Conservation (phyloP, 1,139 yeast genomes). For the Candida mesenterica region DNA sequence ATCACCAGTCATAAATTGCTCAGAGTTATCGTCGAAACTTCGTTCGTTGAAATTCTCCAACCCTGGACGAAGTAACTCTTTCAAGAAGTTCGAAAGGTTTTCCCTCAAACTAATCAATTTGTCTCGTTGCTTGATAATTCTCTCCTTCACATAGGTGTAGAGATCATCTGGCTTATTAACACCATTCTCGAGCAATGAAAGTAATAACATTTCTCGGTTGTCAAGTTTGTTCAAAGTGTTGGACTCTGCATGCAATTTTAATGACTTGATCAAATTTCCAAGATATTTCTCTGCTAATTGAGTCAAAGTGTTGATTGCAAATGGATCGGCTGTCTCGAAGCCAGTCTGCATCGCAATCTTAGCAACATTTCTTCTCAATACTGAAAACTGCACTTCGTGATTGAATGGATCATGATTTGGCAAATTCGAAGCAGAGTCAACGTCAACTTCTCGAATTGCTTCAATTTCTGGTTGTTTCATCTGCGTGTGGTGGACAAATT, state of each 20-base stretch:
- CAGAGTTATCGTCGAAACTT: slow-evolving; percentile 85
- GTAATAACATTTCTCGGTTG: slow-evolving; percentile 51
- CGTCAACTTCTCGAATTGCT: slow-evolving; percentile 61
- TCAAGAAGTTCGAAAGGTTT: slow-evolving; percentile 71
- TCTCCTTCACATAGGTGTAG: slow-evolving; percentile 72
- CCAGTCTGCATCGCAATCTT: slow-evolving; percentile 92
- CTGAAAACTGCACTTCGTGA: slow-evolving; percentile 59
- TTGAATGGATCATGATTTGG: slow-evolving; percentile 62
- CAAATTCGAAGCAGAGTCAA: slow-evolving; percentile 76
- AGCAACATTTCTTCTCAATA: slow-evolving; percentile 67
- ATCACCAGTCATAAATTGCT: slow-evolving; percentile 91
- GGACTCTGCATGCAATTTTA: slow-evolving; percentile 70
- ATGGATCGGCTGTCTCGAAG: slow-evolving; percentile 77
- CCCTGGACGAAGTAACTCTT: slow-evolving; percentile 82
- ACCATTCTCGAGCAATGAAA: slow-evolving; percentile 81
- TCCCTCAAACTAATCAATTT: slow-evolving; percentile 67
- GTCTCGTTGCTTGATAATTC: slow-evolving; percentile 63
- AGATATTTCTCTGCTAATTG: slow-evolving; percentile 82
- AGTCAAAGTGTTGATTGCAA: slow-evolving; percentile 76
- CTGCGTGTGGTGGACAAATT: slow-evolving; percentile 71
- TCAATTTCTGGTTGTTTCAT: slow-evolving; percentile 69
- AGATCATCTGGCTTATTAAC: slow-evolving; percentile 75
- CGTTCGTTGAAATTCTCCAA: slow-evolving; percentile 71
- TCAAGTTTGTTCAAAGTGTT: slow-evolving; percentile 46
- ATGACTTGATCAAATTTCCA: slow-evolving; percentile 67